Evolutionary conservation across 2,329 filamentous ascomycete species (phyloP).

Genomic region (Clarireedia homoeocarpa): DNA sequence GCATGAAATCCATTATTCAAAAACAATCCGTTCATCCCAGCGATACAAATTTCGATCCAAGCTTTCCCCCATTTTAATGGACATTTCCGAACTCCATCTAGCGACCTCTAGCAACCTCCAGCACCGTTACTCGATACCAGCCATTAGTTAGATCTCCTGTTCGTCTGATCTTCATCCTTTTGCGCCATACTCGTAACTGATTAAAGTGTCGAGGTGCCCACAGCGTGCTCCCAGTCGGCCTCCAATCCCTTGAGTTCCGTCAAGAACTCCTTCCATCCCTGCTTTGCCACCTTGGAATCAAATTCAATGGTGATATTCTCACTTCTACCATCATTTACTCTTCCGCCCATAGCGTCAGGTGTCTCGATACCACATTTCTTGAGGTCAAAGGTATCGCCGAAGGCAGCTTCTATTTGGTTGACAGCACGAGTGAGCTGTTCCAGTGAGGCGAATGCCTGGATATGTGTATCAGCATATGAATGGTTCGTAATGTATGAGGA

Average conservation of each 20-base stretch:
- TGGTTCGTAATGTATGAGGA: neutral
- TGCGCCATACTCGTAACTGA: neutral
- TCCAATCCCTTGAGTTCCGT: conserved; percentile 15
- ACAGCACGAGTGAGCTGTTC: conserved; percentile 20
- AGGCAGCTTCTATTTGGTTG: conserved; percentile 21
- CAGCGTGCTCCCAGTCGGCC: conserved; percentile 19
- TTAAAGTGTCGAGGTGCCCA: neutral
- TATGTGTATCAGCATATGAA: neutral
- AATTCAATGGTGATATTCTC: conserved; percentile 24
- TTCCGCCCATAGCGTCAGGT: conserved; percentile 21
- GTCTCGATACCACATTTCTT: conserved; percentile 20
- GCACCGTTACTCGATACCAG: too few species aligned
- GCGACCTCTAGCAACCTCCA: too few species aligned
- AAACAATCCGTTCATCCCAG: too few species aligned
- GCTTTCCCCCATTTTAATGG: too few species aligned
- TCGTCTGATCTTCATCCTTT: too few species aligned
- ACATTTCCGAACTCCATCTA: too few species aligned
- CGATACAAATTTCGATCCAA: too few species aligned
- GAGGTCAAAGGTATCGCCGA: conserved; percentile 17
- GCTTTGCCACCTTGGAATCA: conserved; percentile 13
- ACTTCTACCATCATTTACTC: conserved; percentile 21
- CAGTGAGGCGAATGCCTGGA: conserved; percentile 21
- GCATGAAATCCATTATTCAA: too few species aligned
- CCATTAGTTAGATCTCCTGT: too few species aligned
- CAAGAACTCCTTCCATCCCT: conserved; percentile 18